phyloP scores from a whole-genome alignment of 2,329 filamentous ascomycete species.

The Fusarium sp. region DNA sequence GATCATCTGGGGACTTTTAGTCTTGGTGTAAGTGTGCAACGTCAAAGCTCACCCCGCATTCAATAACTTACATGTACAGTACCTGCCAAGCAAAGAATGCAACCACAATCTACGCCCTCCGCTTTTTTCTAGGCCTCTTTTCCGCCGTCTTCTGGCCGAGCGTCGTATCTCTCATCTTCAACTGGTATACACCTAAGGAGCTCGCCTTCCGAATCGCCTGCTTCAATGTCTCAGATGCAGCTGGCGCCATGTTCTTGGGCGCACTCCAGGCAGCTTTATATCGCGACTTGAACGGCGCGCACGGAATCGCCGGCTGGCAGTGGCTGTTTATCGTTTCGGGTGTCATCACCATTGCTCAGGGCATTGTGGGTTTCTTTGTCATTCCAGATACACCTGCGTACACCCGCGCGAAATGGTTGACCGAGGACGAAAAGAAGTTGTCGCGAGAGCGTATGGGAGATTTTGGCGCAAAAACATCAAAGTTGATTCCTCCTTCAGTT shows the following conservation, averaged over 20 bases:
- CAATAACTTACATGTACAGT: slow-evolving; percentile 15
- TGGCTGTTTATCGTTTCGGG: slow-evolving; percentile 62
- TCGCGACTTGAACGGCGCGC: slow-evolving; percentile 55
- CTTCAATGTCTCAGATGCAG: slow-evolving; percentile 58
- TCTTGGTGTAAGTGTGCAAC: slow-evolving; percentile 38
- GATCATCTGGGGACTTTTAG: slow-evolving; percentile 49
- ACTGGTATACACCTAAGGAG: slow-evolving; percentile 59
- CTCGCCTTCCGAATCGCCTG: slow-evolving; percentile 57
- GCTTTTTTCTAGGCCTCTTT: slow-evolving; percentile 59
- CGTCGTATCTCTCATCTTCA: slow-evolving; percentile 56
- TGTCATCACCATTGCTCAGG: slow-evolving; percentile 57
- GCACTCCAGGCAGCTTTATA: slow-evolving; percentile 59
- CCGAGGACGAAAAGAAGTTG: slow-evolving; percentile 46
- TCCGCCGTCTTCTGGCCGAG: slow-evolving; percentile 56
- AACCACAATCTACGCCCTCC: slow-evolving; percentile 54
- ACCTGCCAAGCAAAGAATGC: slow-evolving; percentile 53
- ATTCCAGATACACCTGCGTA: slow-evolving; percentile 52
- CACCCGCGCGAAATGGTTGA: slow-evolving; percentile 49
- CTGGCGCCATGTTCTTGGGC: slow-evolving; percentile 59
- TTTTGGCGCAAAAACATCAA: slow-evolving; percentile 49
- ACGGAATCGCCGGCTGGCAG: slow-evolving; percentile 58
- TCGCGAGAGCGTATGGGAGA: slow-evolving; percentile 47
- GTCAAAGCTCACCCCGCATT: fast-evolving
- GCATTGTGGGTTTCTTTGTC: slow-evolving; percentile 55
- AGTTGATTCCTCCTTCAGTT: slow-evolving; percentile 43